phyloP scores from a whole-genome alignment of 106 monocot genomes.

The Dendrobium nobile region DNA sequence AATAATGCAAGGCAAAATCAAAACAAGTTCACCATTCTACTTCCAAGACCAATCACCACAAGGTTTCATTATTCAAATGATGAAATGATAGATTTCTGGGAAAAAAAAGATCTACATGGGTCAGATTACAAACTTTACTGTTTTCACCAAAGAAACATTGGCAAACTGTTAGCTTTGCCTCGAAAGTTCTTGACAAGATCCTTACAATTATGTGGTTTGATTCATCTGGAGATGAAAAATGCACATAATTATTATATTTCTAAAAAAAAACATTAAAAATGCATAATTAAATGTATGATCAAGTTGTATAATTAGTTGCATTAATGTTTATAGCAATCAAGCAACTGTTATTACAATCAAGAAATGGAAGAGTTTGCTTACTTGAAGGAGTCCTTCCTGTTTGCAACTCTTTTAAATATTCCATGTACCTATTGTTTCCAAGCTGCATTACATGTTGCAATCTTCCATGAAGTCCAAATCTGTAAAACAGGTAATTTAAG shows the following conservation, averaged over 20 bases:
- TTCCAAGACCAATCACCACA: background rate
- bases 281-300: background rate
- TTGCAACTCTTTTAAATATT: conserved; percentile 44
- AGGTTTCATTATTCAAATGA: background rate
- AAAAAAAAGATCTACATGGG: background rate
- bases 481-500: conserved; percentile 12
- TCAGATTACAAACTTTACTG: conserved; percentile 24
- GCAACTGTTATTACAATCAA: background rate
- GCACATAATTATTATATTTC: background rate
- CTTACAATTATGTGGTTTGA: conserved; percentile 42
- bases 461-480: conserved; percentile 57
- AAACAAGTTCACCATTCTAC: background rate
- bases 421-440: conserved; percentile 59
- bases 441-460: conserved; percentile 63
- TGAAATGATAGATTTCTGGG: background rate
- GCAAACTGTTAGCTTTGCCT: conserved; percentile 81
- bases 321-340: background rate
- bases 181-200: conserved; percentile 69
- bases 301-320: background rate
- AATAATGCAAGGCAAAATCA: background rate
- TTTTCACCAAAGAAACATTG: conserved; percentile 43
- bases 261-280: background rate
- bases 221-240: conserved; percentile 37
- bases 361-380: conserved; percentile 14
- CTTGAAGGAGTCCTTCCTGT: conserved; percentile 17